Conservation (phyloP, 2,329 filamentous ascomycete genomes). For the Nigrospora osmanthi region DNA sequence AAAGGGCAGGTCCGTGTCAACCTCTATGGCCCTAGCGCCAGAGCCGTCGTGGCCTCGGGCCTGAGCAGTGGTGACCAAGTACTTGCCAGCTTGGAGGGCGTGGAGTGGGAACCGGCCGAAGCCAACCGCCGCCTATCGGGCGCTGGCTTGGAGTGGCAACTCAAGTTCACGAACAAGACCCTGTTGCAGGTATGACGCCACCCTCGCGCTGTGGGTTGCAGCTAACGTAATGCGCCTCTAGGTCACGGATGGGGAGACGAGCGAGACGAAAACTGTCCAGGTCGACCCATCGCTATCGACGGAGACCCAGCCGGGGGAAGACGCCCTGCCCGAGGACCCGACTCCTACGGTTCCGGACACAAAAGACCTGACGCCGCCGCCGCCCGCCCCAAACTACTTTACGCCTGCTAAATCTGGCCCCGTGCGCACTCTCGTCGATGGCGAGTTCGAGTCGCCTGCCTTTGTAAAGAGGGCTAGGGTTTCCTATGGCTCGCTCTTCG, state of each 20-base stretch:
- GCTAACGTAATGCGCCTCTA: conserved; percentile 5
- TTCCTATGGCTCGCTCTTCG: conserved; percentile 61
- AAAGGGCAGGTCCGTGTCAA: conserved; percentile 76
- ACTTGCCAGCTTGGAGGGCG: conserved; percentile 60
- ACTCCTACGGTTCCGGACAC: too few relatives aligned
- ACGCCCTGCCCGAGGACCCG: too few relatives aligned
- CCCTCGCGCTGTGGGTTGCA: not conserved
- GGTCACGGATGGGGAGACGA: conserved; percentile 38
- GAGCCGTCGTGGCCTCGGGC: conserved; percentile 55
- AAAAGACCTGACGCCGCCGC: too few relatives aligned
- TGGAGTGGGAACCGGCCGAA: conserved; percentile 52
- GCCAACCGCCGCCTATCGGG: conserved; percentile 38
- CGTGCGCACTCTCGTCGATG: conserved; percentile 27
- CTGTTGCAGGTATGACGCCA: conserved; percentile 31
- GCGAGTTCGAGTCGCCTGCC: conserved; percentile 68
- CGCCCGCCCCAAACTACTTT: too few relatives aligned
- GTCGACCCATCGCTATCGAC: conserved; percentile 35
- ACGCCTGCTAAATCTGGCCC: conserved; percentile 18
- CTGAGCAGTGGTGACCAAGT: conserved; percentile 76
- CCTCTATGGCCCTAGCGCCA: conserved; percentile 64
- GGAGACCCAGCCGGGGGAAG: not conserved
- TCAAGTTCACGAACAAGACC: conserved; percentile 45
- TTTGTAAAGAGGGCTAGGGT: conserved; percentile 66
- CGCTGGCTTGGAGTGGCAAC: conserved; percentile 48
- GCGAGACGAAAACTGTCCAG: conserved; percentile 40